Evolutionary conservation across 2,329 filamentous ascomycete species (phyloP), one percentile per base, ranked within the genome.

Genomic region (Calonectria henricotiae): DNA sequence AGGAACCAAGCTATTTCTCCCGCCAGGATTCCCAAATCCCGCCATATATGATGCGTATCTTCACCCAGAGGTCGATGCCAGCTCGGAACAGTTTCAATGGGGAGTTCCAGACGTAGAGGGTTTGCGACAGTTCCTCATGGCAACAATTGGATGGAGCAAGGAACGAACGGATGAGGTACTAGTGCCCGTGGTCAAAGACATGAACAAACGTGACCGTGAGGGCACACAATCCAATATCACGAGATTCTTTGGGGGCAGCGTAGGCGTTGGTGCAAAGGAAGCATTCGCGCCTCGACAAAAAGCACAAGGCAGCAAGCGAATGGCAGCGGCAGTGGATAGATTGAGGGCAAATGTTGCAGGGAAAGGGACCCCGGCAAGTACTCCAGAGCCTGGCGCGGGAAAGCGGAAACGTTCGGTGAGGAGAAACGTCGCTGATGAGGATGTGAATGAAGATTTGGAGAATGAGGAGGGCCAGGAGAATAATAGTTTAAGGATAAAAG

Each of bases 221-320:
- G 96, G 96, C 7, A 98, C 96, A 20, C 96, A 99, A 85, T 92
- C 91, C 69, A 99, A 99, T 76, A 98, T 99, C 74, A 99, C 96
- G n/a, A 88, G 91, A 27, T 99, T 92, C 81, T 98, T 98, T 80
- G 89, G 90, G 13, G 96, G 96, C 0, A 83, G 85, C 5, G 91
- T 94, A 0, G 93, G 93, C 0, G 88, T 87, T 0, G 93, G 93
- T 0, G 89, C 89, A 13, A 88, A 85, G 43, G 89, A 91, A 71
- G 89, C 88, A 0, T 95, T 94, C 83, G 93, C 87, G 27, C 94
- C 93, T 0, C 88, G 93, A 67, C 90, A 91, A 72, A 89, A 85
- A 30, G 87, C 84, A 13, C 89, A 89, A 69, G 90, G 89, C 43
- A 95, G 92, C 78, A 84, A 93, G 81, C 88, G 93, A 68, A 93